Evolutionary conservation across 1,284 basidiomycete species (phyloP).

Genomic region (Grifola frondosa): DNA sequence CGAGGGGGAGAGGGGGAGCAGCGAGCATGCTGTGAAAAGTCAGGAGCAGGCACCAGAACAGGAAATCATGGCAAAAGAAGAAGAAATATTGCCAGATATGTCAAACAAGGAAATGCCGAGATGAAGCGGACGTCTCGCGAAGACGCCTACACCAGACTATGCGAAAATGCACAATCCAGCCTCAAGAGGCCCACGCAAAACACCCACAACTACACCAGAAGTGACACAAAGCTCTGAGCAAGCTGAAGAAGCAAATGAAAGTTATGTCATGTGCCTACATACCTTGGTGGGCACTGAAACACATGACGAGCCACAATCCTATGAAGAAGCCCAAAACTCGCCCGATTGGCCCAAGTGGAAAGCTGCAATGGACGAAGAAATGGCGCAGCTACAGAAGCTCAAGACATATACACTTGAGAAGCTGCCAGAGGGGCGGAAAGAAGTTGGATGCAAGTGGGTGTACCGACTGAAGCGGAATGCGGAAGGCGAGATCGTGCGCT

Average conservation of each 20-base stretch:
- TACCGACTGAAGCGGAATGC: slow-evolving; percentile 32
- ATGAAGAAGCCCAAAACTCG: slow-evolving; percentile 16
- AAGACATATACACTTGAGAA: slow-evolving; percentile 23
- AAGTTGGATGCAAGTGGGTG: slow-evolving; percentile 32
- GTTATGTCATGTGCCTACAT: slow-evolving; percentile 7
- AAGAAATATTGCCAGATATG: neutral
- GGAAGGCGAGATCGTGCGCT: slow-evolving; percentile 24
- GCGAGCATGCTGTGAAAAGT: slow-evolving; percentile 3
- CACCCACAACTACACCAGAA: no score
- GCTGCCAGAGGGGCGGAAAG: slow-evolving; percentile 24
- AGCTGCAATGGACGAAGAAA: slow-evolving; percentile 33
- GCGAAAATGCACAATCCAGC: neutral
- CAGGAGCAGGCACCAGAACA: neutral
- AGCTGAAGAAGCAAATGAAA: neutral
- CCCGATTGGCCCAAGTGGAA: slow-evolving; percentile 30
- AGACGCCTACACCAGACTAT: slow-evolving; percentile 3
- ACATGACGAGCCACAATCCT: slow-evolving; percentile 15
- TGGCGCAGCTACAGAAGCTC: slow-evolving; percentile 22
- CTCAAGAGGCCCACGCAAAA: neutral
- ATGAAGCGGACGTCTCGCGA: neutral
- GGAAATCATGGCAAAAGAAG: neutral
- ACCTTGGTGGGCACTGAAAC: slow-evolving; percentile 7
- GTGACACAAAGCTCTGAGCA: no score
- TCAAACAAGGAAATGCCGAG: neutral
- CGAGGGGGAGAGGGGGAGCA: slow-evolving; percentile 13